Evolutionary conservation across 2,329 filamentous ascomycete species (phyloP), one percentile per base, ranked within the genome.

Genomic region (Penicillium corylophilum): DNA sequence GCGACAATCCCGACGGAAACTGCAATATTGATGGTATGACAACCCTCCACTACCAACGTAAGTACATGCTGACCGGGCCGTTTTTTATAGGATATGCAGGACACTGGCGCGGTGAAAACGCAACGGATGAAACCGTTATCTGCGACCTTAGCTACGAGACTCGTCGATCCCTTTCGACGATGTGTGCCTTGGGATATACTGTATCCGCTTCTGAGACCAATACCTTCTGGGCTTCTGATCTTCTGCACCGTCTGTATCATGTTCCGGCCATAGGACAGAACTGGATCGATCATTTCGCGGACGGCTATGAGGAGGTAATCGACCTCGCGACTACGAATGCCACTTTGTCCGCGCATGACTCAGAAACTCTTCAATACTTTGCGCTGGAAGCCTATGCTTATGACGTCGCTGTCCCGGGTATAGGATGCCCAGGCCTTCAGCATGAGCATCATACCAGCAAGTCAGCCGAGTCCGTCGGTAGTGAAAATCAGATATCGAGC

Each of bases 1-100:
- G 86, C 60, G 86, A 89, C 54, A 82, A 89, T 57, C 79, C 82
- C 0, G 86, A 89, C 59, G 72, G 77, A 18, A 88, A 88, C 71
- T 89, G 86, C 61, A 71, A 50, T 57, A 5, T 77, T 65, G 10
- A 78, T 76, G 62, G 74, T 78, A 8, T 35, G 31, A 35, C 23
- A 64, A 74, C 74, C n/a, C 44, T 20, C 5, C n/a, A 33, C 24
- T 22, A 35, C 2, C 24, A 49, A 39, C 23, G 5, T 10, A n/a
- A n/a, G 7, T 5, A 7, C 29, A 36, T 20, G 18, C 18, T 22
- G 43, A 22, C 42, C 40, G 12, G 28, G 18, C 40, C 38, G 48
- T 38, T 48, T 46, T 23, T 35, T n/a, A 45, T 36, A 87, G 84
- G 74, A 46, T 88, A 81, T 79, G 86, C 76, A 41, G 86, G 86